Evolutionary conservation across 108 stramenopile species (phyloP).

Genomic region (Chaetoceros tenuissimus): DNA sequence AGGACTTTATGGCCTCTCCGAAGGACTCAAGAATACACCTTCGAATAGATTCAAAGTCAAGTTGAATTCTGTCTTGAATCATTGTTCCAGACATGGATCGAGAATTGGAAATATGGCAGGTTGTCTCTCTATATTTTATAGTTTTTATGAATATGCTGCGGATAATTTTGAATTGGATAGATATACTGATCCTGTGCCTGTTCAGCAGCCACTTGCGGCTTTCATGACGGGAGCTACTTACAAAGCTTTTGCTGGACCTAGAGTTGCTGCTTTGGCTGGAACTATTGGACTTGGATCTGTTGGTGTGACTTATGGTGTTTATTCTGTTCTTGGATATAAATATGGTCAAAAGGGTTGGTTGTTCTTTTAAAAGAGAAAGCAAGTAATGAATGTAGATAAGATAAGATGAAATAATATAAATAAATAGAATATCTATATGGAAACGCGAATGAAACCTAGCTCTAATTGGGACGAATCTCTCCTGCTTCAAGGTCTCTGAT

Average conservation of each 20-base stretch:
- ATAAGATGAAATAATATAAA: too few relatives aligned
- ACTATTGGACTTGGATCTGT: conserved; percentile 68
- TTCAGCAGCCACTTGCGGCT: conserved; percentile 56
- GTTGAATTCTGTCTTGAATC: conserved; percentile 78
- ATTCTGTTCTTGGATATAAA: conserved; percentile 53
- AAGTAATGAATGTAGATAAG: too few relatives aligned
- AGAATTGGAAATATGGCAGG: conserved; percentile 71
- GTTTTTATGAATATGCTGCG: conserved; percentile 62
- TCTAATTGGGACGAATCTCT: too few relatives aligned
- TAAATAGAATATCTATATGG: too few relatives aligned
- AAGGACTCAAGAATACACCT: conserved; percentile 65
- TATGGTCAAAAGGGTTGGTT: conserved; percentile 66
- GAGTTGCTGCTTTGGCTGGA: conserved; percentile 75
- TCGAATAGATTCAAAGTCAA: conserved; percentile 67
- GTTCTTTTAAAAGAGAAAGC: conserved; percentile 35
- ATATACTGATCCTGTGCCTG: conserved; percentile 57
- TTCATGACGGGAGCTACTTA: conserved; percentile 71
- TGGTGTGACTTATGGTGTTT: conserved; percentile 63
- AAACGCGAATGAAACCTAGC: too few relatives aligned
- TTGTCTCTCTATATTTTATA: conserved; percentile 69
- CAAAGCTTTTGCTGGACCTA: conserved; percentile 67
- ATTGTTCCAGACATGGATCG: conserved; percentile 71
- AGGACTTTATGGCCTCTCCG: conserved; percentile 70
- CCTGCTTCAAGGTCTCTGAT: too few relatives aligned
- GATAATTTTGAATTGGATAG: conserved; percentile 66